Conservation (phyloP, 768 basidiomycete species). For the Cyathus striatus region DNA sequence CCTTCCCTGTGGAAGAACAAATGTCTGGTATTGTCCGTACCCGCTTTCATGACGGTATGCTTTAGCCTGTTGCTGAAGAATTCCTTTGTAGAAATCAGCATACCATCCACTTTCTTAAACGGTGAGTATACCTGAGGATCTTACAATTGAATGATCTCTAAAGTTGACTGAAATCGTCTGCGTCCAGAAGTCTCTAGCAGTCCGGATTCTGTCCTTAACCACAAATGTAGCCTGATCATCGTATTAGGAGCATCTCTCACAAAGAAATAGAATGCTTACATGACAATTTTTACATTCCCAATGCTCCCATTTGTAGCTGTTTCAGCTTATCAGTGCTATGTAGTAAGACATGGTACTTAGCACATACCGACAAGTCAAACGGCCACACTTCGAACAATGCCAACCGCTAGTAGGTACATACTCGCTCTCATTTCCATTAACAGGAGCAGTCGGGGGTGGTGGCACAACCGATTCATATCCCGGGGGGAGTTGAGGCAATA, state of each 20-base stretch:
- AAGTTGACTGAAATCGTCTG: constrained; percentile 22
- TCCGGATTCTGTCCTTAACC: constrained; percentile 21
- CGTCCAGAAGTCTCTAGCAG: constrained; percentile 29
- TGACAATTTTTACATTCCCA: constrained; percentile 66
- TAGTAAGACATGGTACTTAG: neutral
- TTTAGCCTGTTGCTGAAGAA: constrained; percentile 17
- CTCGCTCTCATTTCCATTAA: constrained; percentile 39
- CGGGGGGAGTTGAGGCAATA: constrained; percentile 22
- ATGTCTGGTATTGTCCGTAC: constrained; percentile 34
- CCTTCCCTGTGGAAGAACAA: constrained; percentile 43
- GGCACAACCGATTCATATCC: constrained; percentile 33
- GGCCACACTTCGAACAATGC: constrained; percentile 66
- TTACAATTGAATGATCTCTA: constrained; percentile 23
- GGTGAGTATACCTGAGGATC: constrained; percentile 22
- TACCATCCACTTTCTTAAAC: no score
- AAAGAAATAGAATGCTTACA: constrained; percentile 27
- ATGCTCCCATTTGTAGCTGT: constrained; percentile 67
- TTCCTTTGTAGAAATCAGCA: no score
- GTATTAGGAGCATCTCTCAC: neutral
- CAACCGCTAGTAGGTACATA: constrained; percentile 60
- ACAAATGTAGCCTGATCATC: constrained; percentile 14
- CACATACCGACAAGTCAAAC: constrained; percentile 66
- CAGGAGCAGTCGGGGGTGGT: constrained; percentile 18
- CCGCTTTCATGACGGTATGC: constrained; percentile 14
- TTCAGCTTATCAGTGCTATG: neutral